Conservation (phyloP, 192 early-diverging fungal genomes). For the Blastocladiella britannica region DNA sequence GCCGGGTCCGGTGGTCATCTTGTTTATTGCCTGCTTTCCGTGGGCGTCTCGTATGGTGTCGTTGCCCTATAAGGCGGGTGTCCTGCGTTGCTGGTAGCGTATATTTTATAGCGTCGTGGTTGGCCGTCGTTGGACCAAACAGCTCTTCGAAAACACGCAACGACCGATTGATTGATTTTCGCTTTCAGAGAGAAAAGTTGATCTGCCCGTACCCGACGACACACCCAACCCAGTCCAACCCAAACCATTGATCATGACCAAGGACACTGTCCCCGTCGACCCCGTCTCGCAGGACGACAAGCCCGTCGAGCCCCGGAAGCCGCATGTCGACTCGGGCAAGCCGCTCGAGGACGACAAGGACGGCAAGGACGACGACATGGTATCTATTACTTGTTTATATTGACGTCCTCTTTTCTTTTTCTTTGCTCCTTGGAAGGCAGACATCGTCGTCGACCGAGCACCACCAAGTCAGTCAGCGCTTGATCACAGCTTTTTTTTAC, state of each 20-base stretch:
- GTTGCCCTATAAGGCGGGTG: too few species aligned
- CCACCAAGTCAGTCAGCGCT: neutral
- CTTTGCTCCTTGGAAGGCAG: neutral
- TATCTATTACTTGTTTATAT: constrained; percentile 1
- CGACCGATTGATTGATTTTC: too few species aligned
- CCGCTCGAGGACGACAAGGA: constrained; percentile 14
- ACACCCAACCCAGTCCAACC: neutral
- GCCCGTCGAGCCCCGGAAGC: constrained; percentile 4
- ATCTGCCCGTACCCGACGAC: too few species aligned
- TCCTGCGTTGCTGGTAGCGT: too few species aligned
- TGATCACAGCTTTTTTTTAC: constrained; percentile 6
- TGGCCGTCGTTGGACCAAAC: too few species aligned
- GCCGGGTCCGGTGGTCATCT: too few species aligned
- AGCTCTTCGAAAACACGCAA: too few species aligned
- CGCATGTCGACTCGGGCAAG: constrained; percentile 17
- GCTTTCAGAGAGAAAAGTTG: too few species aligned
- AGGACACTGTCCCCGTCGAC: constrained; percentile 12
- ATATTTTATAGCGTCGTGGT: too few species aligned
- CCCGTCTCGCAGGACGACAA: constrained; percentile 13
- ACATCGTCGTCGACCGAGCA: neutral
- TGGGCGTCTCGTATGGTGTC: too few species aligned
- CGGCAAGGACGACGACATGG: constrained; percentile 8
- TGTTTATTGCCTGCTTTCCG: too few species aligned
- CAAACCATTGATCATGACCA: constrained; percentile 8
- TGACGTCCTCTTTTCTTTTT: constrained; percentile 3